phyloP scores from a whole-genome alignment of 2,329 filamentous ascomycete species.

The Claviceps africana region DNA sequence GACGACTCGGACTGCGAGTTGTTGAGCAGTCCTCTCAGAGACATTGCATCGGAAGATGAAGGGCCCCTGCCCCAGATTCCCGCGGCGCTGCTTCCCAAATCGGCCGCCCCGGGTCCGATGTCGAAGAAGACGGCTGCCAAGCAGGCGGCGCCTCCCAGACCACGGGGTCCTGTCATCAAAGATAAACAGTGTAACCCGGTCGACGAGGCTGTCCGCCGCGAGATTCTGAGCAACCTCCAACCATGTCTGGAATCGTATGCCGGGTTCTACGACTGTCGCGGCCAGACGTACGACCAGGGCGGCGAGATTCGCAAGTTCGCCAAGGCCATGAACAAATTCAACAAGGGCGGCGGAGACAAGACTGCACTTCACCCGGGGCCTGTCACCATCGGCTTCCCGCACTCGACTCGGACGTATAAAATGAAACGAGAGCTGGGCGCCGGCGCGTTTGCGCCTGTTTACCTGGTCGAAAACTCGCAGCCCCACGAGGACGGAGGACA shows the following conservation, averaged over 20 bases:
- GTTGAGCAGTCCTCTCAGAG: slow-evolving; percentile 59
- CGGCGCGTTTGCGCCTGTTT: slow-evolving; percentile 90
- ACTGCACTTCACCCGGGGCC: slow-evolving; percentile 42
- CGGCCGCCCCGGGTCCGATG: slow-evolving; percentile 17
- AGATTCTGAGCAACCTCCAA: slow-evolving; percentile 60
- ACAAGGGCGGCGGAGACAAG: slow-evolving; percentile 45
- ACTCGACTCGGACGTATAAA: slow-evolving; percentile 53
- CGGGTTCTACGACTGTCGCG: slow-evolving; percentile 64
- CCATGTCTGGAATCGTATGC: slow-evolving; percentile 61
- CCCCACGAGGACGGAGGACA: slow-evolving; percentile 25
- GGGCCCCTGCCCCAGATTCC: slow-evolving; percentile 33
- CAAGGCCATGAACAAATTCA: slow-evolving; percentile 48
- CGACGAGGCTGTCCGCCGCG: slow-evolving; percentile 57
- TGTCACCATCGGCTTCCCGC: slow-evolving; percentile 54
- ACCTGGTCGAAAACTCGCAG: slow-evolving; percentile 65
- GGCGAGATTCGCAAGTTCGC: slow-evolving; percentile 70
- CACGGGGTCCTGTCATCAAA: slow-evolving; percentile 61
- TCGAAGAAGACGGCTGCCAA: slow-evolving; percentile 20
- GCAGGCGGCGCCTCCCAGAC: slow-evolving; percentile 21
- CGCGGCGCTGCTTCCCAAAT: slow-evolving; percentile 34
- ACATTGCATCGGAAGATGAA: slow-evolving; percentile 39
- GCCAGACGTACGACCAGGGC: slow-evolving; percentile 49
- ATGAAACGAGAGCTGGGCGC: slow-evolving; percentile 78
- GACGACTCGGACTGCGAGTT: slow-evolving; percentile 26
- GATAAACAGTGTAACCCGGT: slow-evolving; percentile 83